Base-by-base conservation (phyloP, 2,329 filamentous ascomycete species). In the Achaetomium macrosporum region DNA sequence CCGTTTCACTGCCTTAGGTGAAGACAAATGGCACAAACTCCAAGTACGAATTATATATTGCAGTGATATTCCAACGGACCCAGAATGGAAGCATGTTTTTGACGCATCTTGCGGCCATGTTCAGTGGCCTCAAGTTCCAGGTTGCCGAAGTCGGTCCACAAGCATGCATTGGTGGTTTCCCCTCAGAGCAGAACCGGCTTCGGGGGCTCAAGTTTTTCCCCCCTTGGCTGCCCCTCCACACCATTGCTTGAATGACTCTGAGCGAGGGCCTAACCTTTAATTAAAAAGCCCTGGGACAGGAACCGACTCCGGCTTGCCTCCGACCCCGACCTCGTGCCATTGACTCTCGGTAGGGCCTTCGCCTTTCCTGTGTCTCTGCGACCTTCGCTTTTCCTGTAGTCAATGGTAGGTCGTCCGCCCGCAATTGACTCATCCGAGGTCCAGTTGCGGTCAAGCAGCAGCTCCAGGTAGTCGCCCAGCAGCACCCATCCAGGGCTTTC, bases 161-260 rank as follows among this genome's bases (percentile, higher is more conserved):
- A 13, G 12, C n/a, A n/a, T 15, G 35, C 10, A n/a, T 13, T 13
- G n/a, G 13, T n/a, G n/a, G 35, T 19, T 44, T 52, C 58, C 57
- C 55, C 56, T 51, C 52, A 43, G 47, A 46, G 59, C 59, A 45
- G 48, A 47, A 60, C 59, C 61, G 61, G 56, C 60, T 61, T 63
- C 61, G 61, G 61, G 12, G 15, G 33, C 17, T 58, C 51, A 42
- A 48, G 47, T 62, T 60, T 60, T 51, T 35, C 13, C 10, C 10
- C 13, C 45, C 42, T 47, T 42, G 49, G 47, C 29, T 61, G 57
- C 60, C 61, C 61, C 61, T 63, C 61, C 59, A 61, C 59, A 61
- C 53, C 56, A 50, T 48, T 51, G 35, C 53, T 46, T 47, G 53
- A 54, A 53, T 47, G 55, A 60, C 53, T 47, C 47, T 58, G 50